Conservation (phyloP, 2,329 filamentous ascomycete species). For the Atkinsonella texensis region DNA sequence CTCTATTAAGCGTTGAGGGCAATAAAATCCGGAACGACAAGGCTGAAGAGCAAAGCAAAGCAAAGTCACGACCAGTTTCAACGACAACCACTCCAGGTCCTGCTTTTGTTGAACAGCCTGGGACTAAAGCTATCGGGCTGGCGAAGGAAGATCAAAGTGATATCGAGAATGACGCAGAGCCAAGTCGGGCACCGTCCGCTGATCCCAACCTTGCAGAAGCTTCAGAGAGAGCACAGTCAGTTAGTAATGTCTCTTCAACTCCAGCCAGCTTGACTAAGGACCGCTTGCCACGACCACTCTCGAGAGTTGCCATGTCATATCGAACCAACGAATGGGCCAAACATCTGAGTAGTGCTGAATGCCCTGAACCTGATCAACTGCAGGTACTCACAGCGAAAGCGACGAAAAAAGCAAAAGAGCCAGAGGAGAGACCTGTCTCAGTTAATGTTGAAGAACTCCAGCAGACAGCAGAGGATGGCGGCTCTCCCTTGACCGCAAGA, state of each 20-base stretch:
- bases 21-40: neutral
- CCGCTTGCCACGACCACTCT: slow-evolving; percentile 57
- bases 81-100: neutral
- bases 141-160: neutral
- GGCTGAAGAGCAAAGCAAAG: neutral
- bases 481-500: slow-evolving; percentile 20
- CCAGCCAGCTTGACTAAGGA: slow-evolving; percentile 43
- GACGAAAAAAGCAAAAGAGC: slow-evolving; percentile 4
- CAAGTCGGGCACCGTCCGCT: neutral
- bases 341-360: slow-evolving; percentile 67
- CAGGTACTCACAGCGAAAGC: slow-evolving; percentile 25
- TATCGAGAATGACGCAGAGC: slow-evolving; percentile 1
- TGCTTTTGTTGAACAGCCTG: neutral
- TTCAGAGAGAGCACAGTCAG: slow-evolving; percentile 27
- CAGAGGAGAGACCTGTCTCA: slow-evolving; percentile 43
- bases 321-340: slow-evolving; percentile 96
- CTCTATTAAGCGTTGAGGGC: slow-evolving; percentile 19
- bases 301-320: slow-evolving; percentile 68
- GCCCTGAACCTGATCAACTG: slow-evolving; percentile 52
- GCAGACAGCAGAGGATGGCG: slow-evolving; percentile 45
- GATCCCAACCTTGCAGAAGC: slow-evolving; percentile 9
- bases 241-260: slow-evolving; percentile 29
- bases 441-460: slow-evolving; percentile 53
- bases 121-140: neutral
- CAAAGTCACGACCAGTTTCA: neutral